Evolutionary conservation across 2,329 filamentous ascomycete species (phyloP).

Genomic region (Sphaerulina musiva): DNA sequence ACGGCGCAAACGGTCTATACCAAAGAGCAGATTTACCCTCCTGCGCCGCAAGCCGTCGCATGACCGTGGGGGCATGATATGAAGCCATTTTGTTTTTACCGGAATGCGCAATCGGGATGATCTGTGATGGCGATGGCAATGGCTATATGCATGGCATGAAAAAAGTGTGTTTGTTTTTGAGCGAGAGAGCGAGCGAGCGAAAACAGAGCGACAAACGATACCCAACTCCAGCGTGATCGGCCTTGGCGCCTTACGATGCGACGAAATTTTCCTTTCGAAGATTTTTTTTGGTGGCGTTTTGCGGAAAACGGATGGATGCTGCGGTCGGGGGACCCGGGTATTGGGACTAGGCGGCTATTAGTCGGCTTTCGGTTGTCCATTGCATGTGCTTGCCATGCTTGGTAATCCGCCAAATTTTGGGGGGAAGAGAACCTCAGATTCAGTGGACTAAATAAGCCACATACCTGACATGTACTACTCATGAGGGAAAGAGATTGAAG

Average conservation of each 20-base stretch:
- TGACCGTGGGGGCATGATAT: neutral
- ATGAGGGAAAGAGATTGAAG: too few relatives aligned
- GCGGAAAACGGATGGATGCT: too few relatives aligned
- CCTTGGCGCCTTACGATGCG: neutral
- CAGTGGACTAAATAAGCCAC: too few relatives aligned
- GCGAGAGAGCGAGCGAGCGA: neutral
- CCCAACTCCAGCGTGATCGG: neutral
- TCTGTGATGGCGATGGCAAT: neutral
- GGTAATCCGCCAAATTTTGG: too few relatives aligned
- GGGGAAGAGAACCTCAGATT: too few relatives aligned
- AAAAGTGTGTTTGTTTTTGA: neutral
- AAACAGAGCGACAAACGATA: neutral
- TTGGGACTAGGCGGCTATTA: too few relatives aligned
- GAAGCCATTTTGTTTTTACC: neutral
- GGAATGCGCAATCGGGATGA: neutral
- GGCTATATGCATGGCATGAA: neutral
- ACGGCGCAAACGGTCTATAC: constrained; percentile 10
- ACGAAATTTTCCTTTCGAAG: neutral
- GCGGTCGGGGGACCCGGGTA: too few relatives aligned
- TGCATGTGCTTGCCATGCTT: too few relatives aligned
- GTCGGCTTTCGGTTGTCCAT: too few relatives aligned
- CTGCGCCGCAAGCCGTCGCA: neutral
- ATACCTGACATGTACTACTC: too few relatives aligned
- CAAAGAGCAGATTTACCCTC: neutral
- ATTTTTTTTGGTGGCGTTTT: neutral